phyloP scores from a whole-genome alignment of 2,329 filamentous ascomycete genomes.

The Ceratocystis huliohia region DNA sequence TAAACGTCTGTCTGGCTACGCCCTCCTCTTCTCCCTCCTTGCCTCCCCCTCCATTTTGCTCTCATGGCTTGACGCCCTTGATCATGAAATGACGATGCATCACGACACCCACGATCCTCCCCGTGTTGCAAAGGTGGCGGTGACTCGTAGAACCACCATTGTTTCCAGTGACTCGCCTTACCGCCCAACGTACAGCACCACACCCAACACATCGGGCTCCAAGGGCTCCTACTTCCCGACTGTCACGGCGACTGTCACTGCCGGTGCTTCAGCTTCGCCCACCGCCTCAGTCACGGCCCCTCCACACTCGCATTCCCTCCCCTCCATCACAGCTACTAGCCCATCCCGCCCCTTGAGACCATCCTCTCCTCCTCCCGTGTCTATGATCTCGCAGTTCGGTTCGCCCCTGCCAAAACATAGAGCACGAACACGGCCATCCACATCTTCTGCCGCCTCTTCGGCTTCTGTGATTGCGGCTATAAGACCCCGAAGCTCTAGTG shows the following conservation, averaged over 20 bases:
- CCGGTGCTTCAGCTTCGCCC: neutral
- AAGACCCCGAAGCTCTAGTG: conserved; percentile 3
- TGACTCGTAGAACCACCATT: conserved; percentile 16
- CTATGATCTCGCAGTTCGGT: neutral
- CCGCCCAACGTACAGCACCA: conserved; percentile 18
- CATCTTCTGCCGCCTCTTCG: neutral
- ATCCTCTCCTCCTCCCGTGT: conserved; percentile 4
- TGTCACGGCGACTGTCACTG: neutral
- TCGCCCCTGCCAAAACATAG: neutral
- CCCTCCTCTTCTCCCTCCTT: neutral
- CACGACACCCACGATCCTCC: conserved; percentile 13
- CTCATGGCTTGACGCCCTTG: conserved; percentile 10
- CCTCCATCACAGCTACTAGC: neutral
- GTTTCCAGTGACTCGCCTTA: conserved; percentile 12
- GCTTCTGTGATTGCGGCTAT: neutral
- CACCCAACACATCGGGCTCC: conserved; percentile 9
- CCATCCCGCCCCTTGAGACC: neutral
- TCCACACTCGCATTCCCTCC: neutral
- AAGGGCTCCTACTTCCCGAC: conserved; percentile 4
- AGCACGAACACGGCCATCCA: neutral
- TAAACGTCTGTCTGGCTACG: neutral
- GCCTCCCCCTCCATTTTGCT: neutral
- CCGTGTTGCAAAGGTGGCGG: conserved; percentile 5
- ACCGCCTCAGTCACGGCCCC: neutral
- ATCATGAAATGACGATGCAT: conserved; percentile 16